These are phyloP conservation scores for Iris macrosiphon DNA, from an alignment of 106 monocot species.

Conservation along the genomic window DNA sequence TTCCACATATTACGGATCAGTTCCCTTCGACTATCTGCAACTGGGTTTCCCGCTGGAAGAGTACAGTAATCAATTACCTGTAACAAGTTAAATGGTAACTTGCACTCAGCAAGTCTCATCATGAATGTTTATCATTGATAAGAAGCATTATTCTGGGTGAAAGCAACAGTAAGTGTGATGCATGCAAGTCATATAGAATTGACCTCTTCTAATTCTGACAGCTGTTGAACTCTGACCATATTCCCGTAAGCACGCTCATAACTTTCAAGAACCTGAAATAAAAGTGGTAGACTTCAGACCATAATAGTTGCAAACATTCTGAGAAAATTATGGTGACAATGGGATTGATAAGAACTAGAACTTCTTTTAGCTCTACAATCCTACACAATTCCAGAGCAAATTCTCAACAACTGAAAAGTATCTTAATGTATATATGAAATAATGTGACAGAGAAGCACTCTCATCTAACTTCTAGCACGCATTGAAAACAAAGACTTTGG, in stretches of 20 bases:
- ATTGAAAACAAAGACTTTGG: too few species aligned
- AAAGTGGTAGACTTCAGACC: too few species aligned
- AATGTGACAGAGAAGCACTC: too few species aligned
- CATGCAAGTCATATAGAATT: background rate
- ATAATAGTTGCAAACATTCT: background rate
- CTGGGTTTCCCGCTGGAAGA: slow-evolving; percentile 56
- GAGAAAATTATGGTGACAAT: background rate
- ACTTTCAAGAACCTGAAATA: slow-evolving; percentile 96
- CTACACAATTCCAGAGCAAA: too few species aligned
- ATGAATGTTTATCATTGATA: too few species aligned
- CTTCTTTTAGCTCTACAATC: too few species aligned
- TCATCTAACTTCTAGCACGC: too few species aligned
- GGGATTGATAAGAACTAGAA: too few species aligned
- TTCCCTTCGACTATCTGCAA: slow-evolving; percentile 76
- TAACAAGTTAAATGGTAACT: slow-evolving; percentile 4
- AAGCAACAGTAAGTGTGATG: background rate
- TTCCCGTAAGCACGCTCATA: slow-evolving; percentile 98
- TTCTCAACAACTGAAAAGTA: too few species aligned
- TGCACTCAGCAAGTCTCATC: background rate
- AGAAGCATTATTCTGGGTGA: too few species aligned
- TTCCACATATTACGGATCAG: slow-evolving; percentile 99
- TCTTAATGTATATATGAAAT: too few species aligned
- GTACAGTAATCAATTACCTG: slow-evolving; percentile 99
- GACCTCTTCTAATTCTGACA: slow-evolving; percentile 97
- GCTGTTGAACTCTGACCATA: slow-evolving; percentile 97